Base-by-base conservation (phyloP, 257 asterid genomes). In the Nicotiana benthamiana region DNA sequence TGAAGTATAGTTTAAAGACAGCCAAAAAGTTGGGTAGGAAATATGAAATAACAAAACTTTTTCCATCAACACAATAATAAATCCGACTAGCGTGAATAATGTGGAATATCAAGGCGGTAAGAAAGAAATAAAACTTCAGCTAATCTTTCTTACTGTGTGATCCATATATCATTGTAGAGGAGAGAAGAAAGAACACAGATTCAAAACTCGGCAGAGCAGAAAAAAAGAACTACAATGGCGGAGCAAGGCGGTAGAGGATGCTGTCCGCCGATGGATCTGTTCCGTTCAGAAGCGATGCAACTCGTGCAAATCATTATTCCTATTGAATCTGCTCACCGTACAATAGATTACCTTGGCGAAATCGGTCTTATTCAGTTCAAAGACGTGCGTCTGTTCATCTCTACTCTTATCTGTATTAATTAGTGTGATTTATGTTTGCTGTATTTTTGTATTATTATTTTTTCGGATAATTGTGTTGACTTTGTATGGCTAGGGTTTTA, bases 231-330 rank as follows among this genome's bases (percentile, higher is more conserved):
- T 83, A 87, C 83, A 79, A 93, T 93, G 97, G 97, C 87, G 80
- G 97, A 91, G 87, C 88, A 82, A 86, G 79, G 80, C 32, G 92
- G 85, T 81, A 87, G 92, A 46, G 89, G 98, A 86, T 91, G 98
- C 81, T 94, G 96, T 85, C 97, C 98, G 81, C 81, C 97, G 81
- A 94, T 91, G 98, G 97, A 94, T 94, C 97, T 94, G 93, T 88
- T 93, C 92, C 90, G 98, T 81, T 94, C 98, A 63, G 97, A 94
- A 89, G 80, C 95, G 90, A 94, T 94, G 98, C 98, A 94, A 80
- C 93, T 94, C 80, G 91, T 94, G 53, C 98, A 94, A 82, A 87
- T 94, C 93, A 94, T 94, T 81, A 88, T 94, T 87, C 98, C 98
- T 75, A 86, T 87, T 90, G 98, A 94, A 87, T 91, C 97, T 83